Conservation (phyloP, 371 early-diverging fungal genomes). For the Mucor plumbeus region DNA sequence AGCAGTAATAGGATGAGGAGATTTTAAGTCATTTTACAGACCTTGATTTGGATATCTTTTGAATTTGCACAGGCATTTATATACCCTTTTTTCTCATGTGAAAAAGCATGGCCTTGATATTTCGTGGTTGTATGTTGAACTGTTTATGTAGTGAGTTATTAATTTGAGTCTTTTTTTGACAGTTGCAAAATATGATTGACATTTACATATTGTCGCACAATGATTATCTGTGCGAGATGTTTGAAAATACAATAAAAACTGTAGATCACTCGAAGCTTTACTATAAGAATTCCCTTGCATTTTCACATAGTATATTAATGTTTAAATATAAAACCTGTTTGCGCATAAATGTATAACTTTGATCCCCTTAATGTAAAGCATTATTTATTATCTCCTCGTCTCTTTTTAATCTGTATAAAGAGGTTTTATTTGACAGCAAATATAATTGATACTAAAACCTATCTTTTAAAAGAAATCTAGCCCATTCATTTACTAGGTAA, state of each 20-base stretch:
- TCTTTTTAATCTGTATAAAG: not conserved
- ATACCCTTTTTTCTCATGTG: not conserved
- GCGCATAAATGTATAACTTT: not conserved
- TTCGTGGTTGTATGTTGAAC: too few species aligned
- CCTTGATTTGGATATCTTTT: not conserved
- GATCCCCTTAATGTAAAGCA: not conserved
- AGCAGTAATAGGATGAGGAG: not conserved
- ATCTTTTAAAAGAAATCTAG: not conserved
- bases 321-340: conserved; percentile 13
- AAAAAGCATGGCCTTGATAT: not conserved
- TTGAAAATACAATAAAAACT: too few species aligned
- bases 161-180: not conserved
- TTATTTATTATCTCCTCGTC: not conserved
- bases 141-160: too few species aligned
- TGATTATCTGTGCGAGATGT: conserved; percentile 4
- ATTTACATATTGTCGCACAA: conserved; percentile 4
- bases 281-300: not conserved
- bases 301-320: not conserved
- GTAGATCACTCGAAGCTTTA: not conserved
- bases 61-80: not conserved
- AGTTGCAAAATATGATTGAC: not conserved
- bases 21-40: not conserved
- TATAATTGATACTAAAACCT: not conserved
- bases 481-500: not conserved
- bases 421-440: not conserved